Evolutionary conservation across 2,329 filamentous ascomycete species (phyloP).

Genomic region (Phaeoacremonium minimum): DNA sequence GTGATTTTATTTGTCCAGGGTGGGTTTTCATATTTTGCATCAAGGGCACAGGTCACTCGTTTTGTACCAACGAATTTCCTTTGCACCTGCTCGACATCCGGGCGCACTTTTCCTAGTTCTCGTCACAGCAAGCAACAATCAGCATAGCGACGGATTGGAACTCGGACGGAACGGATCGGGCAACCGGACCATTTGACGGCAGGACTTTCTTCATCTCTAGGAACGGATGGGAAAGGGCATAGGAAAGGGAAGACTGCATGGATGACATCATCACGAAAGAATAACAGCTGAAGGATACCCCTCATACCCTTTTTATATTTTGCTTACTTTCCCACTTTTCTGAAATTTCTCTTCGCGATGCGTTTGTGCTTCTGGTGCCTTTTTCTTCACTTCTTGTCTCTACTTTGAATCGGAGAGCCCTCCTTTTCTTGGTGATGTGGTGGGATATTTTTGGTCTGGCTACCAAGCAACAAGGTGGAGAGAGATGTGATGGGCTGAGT

Average conservation of each 20-base stretch:
- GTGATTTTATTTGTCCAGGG: too few relatives aligned
- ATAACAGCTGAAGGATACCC: slow-evolving; percentile 13
- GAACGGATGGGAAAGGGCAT: not conserved
- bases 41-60: not conserved
- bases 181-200: not conserved
- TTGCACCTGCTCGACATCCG: too few relatives aligned
- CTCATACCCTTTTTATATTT: slow-evolving; percentile 1
- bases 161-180: not conserved
- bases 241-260: slow-evolving; percentile 9
- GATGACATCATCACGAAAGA: slow-evolving; percentile 8
- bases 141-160: not conserved
- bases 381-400: slow-evolving; percentile 7
- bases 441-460: slow-evolving; percentile 1
- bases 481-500: not conserved
- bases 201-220: too few relatives aligned
- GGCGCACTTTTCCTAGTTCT: not conserved
- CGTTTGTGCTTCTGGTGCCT: not conserved
- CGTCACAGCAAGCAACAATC: not conserved
- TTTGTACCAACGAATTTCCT: not conserved
- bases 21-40: not conserved
- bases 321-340: not conserved
- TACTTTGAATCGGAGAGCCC: slow-evolving; percentile 1
- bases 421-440: slow-evolving; percentile 1
- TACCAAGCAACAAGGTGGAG: slow-evolving; percentile 1
- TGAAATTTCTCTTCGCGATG: not conserved